phyloP scores from a whole-genome alignment of 148 eudicot species.

The Vaccinium corymbosum region DNA sequence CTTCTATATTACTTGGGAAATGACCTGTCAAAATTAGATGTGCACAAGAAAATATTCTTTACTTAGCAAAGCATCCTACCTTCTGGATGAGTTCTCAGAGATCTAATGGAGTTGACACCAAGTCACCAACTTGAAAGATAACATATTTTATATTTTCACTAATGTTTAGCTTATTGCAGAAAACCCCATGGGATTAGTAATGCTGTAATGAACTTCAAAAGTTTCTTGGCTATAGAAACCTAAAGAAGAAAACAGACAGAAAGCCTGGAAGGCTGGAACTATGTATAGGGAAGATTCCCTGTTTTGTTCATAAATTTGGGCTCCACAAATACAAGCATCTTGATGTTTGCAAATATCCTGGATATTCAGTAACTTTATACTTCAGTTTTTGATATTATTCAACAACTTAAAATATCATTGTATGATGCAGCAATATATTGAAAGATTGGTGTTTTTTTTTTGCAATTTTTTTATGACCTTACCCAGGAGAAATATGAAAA shows the following conservation, averaged over 20 bases:
- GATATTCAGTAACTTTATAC: not conserved
- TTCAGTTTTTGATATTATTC: not conserved
- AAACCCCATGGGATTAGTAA: not conserved
- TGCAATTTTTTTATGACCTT: not conserved
- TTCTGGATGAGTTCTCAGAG: constrained; percentile 6
- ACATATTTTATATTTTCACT: not conserved
- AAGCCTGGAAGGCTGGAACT: not conserved
- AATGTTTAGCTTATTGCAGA: not conserved
- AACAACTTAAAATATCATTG: not conserved
- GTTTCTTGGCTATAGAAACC: not conserved
- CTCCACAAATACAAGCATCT: not conserved
- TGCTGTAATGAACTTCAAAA: not conserved
- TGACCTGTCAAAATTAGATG: not conserved
- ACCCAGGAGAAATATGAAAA: constrained; percentile 81
- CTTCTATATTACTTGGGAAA: not conserved
- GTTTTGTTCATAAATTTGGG: not conserved
- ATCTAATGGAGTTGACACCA: not conserved
- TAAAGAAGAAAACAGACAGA: not conserved
- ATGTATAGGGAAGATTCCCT: not conserved
- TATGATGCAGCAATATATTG: not conserved
- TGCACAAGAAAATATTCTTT: not conserved
- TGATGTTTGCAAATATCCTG: not conserved
- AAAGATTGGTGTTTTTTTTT: not conserved
- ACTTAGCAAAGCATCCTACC: not conserved
- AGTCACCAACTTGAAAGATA: constrained; percentile 2